Evolutionary conservation across 768 basidiomycete genomes (phyloP), one percentile per base, ranked within the genome.

Genomic region (Lentinus tigrinus): DNA sequence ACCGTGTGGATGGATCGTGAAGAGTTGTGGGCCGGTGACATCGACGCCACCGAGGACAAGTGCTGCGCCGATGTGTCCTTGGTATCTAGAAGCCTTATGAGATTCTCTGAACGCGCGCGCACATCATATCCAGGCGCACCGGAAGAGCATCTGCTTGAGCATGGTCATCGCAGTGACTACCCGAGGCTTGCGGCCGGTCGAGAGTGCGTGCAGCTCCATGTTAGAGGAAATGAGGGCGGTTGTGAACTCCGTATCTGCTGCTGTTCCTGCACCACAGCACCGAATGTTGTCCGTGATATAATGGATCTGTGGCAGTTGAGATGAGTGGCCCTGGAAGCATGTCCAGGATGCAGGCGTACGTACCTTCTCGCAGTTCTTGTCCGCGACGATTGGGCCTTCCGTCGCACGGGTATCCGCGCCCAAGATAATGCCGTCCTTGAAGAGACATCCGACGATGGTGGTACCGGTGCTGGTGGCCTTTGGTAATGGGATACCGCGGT

Each of bases 291-390:
- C 94, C 4, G 94, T 87, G 70, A 99, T 91, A 74, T 88, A 98
- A 74, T 99, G 97, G 67, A 99, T 99, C 96, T 98, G 43, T 36
- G 40, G 23, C 17, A 38, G 38, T 3, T 28, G 19, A 46, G 0
- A 42, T 31, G 3, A 23, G 44, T 8, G 8, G 23, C 17, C 14
- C 7, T 14, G 19, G 17, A 6, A 4, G 27, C 11, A 11, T 26
- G 21, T 17, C 43, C 16, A 16, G 17, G n/a, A 16, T 56, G 47
- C 16, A 47, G 23, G 40, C 17, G 31, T 8, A 64, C 76, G 47
- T 54, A 95, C 96, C 89, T 99, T 99, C 78, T 98, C 97, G 74
- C 97, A 99, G 76, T 99, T 99, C 84, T 99, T 98, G 78, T 98
- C 96, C 0, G 93, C 93, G 26, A 99, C 93, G 63, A 98, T 98